Base-by-base conservation (phyloP, 441 rosid genomes). In the Jatropha podagrica region DNA sequence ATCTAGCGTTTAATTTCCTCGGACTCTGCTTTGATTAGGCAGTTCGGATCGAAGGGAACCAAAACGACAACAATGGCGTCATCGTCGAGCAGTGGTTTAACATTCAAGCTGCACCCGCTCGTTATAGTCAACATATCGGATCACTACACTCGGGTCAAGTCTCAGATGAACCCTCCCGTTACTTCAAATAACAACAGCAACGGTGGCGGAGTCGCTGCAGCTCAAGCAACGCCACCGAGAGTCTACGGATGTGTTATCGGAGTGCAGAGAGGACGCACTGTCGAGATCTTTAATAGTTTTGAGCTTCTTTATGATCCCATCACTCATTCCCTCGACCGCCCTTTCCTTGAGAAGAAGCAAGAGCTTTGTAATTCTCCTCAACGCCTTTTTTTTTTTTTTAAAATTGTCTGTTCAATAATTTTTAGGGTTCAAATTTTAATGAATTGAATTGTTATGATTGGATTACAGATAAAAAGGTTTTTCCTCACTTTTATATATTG, bases 211-310 rank as follows among this genome's bases (percentile, higher is more conserved):
- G 76, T 72, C 41, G 23, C 10, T 55, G 76, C 76, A 68, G 70
- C 73, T 62, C 2, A 73, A 40, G 54, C 83, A 40, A 71, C 76
- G 9, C 84, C 83, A 17, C 93, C 89, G 32, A 86, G 97, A 76
- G 97, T 92, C 59, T 95, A 90, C 87, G 98, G 98, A 2, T 91
- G 97, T 76, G 97, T 95, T 38, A 89, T 95, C 62, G 98, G 97
- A 7, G 87, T 92, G 44, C 98, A 95, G 82, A 89, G 88, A 74
- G 98, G 98, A 20, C 97, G 98, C 42, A 91, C 96, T 41, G 98
- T 95, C 7, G 98, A 92, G 92, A 89, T 95, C 87, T 95, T 95
- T 87, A 95, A 95, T 84, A 95, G 98, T 80, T 95, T 95, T 77
- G 98, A 95, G 89, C 97, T 95, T 76, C 89, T 95, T n/a, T 91